Evolutionary conservation across 352 stramenopile genomes (phyloP), one percentile per base, ranked within the genome.

Genomic region (Phytopythium delawarense): DNA sequence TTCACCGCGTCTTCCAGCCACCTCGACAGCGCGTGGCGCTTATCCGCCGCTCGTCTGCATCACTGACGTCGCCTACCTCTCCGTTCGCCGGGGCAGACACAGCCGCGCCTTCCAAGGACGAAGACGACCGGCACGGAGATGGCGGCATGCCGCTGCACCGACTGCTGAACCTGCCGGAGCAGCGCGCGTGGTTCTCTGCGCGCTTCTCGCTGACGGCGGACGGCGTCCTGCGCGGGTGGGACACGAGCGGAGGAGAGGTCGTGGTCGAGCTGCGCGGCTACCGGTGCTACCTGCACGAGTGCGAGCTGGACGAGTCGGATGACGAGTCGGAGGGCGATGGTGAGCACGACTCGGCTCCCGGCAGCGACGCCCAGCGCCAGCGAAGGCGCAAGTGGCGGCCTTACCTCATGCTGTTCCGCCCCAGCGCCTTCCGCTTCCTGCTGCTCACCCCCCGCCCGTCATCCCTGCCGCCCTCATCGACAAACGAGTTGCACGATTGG

Each of bases 361-460:
- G 52, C 72, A 30, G 40, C 7, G 21, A 21, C 21, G 45, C 45
- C 25, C 50, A 20, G 30, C 50, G n/a, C 25, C 51, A 23, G 32
- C 30, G 51, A 28, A 20, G 35, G n/a, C 20, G 16, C 20, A 57
- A 71, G 13, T 77, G 60, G 69, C 72, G 72, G 51, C 75, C 79
- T 20, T 87, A 83, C 44, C 57, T 89, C 35, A 85, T 87, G 75
- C 58, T 86, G 16, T 89, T 87, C 34, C 69, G 68, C 3, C 74
- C 72, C 20, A 75, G 78, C 18, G 63, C 69, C 3, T 83, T 78
- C 62, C 71, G 74, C 0, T 89, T 89, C 44, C 65, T 87, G n/a
- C 57, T 89, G 44, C 68, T 89, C 25, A 59, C n/a, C n/a, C 39
- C 53, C 1, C 45, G 45, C 9, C 45, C 45, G 45, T 51, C 45